phyloP scores from a whole-genome alignment of 495 filamentous ascomycete species.

The Neurospora sp. region DNA sequence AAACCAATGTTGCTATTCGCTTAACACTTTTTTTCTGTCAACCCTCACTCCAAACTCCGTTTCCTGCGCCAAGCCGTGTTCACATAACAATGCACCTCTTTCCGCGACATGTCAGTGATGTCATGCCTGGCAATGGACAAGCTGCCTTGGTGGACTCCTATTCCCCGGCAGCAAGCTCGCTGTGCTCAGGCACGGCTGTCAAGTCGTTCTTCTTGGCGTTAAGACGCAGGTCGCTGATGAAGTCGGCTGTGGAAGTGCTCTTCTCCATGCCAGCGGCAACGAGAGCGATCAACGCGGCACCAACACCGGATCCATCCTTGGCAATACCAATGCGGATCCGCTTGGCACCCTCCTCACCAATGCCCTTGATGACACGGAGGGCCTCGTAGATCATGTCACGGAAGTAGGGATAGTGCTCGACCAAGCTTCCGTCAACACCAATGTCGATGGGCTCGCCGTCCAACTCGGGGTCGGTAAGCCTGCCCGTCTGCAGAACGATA shows the following conservation, averaged over 20 bases:
- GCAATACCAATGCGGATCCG: conserved; percentile 84
- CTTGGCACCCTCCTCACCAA: conserved; percentile 64
- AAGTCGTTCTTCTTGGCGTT: conserved; percentile 11
- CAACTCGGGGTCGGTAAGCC: conserved; percentile 37
- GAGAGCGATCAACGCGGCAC: conserved; percentile 82
- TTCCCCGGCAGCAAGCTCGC: conserved; percentile 15
- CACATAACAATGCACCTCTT: conserved; percentile 12
- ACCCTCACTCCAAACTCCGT: not conserved
- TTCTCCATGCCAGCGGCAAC: conserved; percentile 48
- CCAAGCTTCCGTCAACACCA: conserved; percentile 81
- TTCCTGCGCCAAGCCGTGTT: not conserved
- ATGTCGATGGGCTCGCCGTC: conserved; percentile 66
- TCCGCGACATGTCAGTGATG: not conserved
- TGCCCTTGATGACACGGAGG: conserved; percentile 55
- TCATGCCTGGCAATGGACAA: not conserved
- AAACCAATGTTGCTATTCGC: not conserved
- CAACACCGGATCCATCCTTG: conserved; percentile 87
- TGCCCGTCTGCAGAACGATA: conserved; percentile 63
- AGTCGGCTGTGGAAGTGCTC: conserved; percentile 11
- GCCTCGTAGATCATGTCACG: conserved; percentile 66
- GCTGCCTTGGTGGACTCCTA: conserved; percentile 9
- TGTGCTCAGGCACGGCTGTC: conserved; percentile 11
- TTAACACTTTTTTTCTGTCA: not conserved
- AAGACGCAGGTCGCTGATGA: conserved; percentile 13
- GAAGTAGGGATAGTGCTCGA: conserved; percentile 89